Conservation (phyloP, 352 stramenopile genomes). For the Phytophthora uliginosa region DNA sequence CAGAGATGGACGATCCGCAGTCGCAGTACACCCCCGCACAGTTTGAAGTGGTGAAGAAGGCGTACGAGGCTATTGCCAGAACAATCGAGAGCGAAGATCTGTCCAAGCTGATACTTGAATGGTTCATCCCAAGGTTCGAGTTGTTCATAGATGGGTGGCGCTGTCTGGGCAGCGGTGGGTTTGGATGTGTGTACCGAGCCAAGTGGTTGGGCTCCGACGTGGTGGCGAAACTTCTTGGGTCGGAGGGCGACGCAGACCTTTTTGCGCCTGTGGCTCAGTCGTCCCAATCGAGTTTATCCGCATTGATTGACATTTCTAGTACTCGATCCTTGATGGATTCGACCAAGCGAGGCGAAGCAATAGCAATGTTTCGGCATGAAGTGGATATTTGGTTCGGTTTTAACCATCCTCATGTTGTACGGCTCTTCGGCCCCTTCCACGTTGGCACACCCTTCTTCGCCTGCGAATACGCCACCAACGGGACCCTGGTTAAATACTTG, state of each 20-base stretch:
- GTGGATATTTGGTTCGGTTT: conserved; percentile 32
- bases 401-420: conserved; percentile 28
- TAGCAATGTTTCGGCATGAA: conserved; percentile 22
- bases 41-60: background rate
- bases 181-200: background rate
- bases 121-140: background rate
- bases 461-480: conserved; percentile 29
- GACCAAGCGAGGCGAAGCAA: conserved; percentile 2
- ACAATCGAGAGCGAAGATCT: background rate
- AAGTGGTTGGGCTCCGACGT: conserved; percentile 24
- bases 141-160: background rate
- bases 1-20: conserved; percentile 4
- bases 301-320: background rate
- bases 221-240: conserved; percentile 12
- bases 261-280: background rate
- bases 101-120: background rate
- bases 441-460: conserved; percentile 27
- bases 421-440: conserved; percentile 26
- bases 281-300: conserved; percentile 3
- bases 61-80: background rate
- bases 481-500: conserved; percentile 26
- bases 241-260: background rate
- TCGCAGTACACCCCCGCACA: conserved; percentile 6
- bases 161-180: background rate
- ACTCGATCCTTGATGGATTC: background rate